phyloP scores from a whole-genome alignment of 495 filamentous ascomycete genomes.

The Podospora pseudocomata region DNA sequence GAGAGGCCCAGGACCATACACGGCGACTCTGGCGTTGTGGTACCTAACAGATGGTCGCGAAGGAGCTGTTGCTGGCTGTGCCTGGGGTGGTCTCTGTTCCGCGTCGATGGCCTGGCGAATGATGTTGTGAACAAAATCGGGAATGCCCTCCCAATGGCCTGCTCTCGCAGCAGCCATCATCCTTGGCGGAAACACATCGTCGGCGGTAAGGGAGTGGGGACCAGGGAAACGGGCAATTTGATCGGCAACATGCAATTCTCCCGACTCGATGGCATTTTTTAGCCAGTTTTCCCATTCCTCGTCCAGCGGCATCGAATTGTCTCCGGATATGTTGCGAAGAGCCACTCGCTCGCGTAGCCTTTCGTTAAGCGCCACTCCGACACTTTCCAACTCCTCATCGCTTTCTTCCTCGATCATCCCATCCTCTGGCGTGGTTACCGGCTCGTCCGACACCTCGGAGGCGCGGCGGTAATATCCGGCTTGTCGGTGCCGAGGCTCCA shows the following conservation, averaged over 20 bases:
- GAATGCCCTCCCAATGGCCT: constrained; percentile 52
- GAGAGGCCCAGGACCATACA: constrained; percentile 15
- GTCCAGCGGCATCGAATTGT: constrained; percentile 61
- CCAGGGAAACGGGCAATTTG: constrained; percentile 36
- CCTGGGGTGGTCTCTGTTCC: constrained; percentile 2
- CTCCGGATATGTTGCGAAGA: constrained; percentile 57
- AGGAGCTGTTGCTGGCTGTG: constrained; percentile 6
- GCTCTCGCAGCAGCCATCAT: constrained; percentile 45
- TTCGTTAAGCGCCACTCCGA: constrained; percentile 68
- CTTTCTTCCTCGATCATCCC: constrained; percentile 61
- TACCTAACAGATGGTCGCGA: constrained; percentile 14
- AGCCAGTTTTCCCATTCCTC: constrained; percentile 84
- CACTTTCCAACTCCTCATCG: constrained; percentile 66
- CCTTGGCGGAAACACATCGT: constrained; percentile 41
- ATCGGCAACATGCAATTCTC: constrained; percentile 44
- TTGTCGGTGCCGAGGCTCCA: constrained; percentile 45
- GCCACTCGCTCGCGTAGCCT: constrained; percentile 67
- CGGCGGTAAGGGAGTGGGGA: constrained; percentile 27
- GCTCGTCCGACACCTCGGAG: constrained; percentile 17
- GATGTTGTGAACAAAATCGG: constrained; percentile 45
- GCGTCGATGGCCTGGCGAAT: constrained; percentile 41
- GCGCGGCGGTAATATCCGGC: constrained; percentile 30
- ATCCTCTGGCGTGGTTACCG: constrained; percentile 37
- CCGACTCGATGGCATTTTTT: constrained; percentile 69
- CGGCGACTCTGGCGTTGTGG: constrained; percentile 8